phyloP scores from a whole-genome alignment of 192 early-diverging fungal species.

The Linnemannia zychae region DNA sequence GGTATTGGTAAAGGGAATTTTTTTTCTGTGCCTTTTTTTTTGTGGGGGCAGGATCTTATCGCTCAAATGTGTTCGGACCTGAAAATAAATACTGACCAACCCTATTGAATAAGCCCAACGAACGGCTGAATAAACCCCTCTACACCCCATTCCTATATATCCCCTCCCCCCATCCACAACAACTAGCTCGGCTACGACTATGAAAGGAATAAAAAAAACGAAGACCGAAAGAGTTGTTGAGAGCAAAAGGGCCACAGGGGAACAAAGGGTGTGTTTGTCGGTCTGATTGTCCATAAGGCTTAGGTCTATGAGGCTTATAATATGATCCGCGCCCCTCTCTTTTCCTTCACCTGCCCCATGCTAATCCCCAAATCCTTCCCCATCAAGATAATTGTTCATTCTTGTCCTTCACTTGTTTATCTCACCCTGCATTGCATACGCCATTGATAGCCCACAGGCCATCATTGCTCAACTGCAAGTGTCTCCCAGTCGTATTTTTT shows the following conservation, averaged over 20 bases:
- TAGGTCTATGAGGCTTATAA: neutral
- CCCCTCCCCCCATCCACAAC: neutral
- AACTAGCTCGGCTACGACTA: neutral
- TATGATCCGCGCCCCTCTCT: neutral
- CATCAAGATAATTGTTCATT: neutral
- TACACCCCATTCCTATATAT: neutral
- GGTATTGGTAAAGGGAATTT: neutral
- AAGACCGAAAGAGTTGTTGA: neutral
- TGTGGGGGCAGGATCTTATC: slow-evolving; percentile 9
- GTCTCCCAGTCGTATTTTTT: neutral
- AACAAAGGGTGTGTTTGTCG: neutral
- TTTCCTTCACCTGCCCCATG: neutral
- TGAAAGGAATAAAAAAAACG: too few species aligned
- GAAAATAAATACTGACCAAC: neutral
- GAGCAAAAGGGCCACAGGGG: neutral
- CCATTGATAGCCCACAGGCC: slow-evolving; percentile 2
- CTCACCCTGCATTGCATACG: neutral
- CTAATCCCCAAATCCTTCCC: neutral
- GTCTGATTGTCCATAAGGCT: neutral
- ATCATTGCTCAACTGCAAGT: neutral
- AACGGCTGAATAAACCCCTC: slow-evolving; percentile 5
- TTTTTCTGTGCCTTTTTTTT: neutral
- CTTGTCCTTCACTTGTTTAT: neutral
- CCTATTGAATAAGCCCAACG: slow-evolving; percentile 7
- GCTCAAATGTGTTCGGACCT: slow-evolving; percentile 6